Evolutionary conservation across 257 asterid genomes (phyloP).

Genomic region (Prunella vulgaris): DNA sequence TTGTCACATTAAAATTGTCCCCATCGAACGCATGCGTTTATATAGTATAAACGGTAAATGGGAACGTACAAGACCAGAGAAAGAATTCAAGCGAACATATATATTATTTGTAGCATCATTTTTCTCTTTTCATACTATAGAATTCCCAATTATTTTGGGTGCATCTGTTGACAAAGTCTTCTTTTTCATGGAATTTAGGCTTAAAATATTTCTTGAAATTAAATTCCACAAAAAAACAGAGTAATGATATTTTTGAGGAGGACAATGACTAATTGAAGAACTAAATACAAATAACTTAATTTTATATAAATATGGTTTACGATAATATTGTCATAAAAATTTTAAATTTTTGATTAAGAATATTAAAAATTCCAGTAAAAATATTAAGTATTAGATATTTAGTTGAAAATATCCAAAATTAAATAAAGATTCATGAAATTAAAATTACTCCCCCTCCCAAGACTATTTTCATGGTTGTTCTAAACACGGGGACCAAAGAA

Average conservation of each 20-base stretch:
- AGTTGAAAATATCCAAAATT: no score
- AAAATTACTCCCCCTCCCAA: no score
- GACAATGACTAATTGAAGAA: not conserved
- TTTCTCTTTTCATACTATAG: not conserved
- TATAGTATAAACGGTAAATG: not conserved
- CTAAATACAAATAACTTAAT: not conserved
- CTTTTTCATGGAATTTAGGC: not conserved
- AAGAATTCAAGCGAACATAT: not conserved
- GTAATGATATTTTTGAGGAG: not conserved
- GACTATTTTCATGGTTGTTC: no score
- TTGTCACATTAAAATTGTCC: no score
- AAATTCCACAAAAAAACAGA: not conserved
- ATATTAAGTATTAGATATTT: no score
- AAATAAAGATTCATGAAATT: no score
- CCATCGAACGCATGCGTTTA: no score
- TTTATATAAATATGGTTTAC: no score
- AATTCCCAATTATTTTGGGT: not conserved
- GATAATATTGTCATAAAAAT: no score
- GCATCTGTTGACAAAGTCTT: not conserved
- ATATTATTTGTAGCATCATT: not conserved
- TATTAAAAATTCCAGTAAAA: no score
- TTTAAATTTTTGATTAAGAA: no score
- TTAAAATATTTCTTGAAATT: not conserved
- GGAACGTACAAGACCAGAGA: not conserved
- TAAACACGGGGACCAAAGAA: no score